phyloP scores from a whole-genome alignment of 345 rosid genomes.

The Balakata baccata region DNA sequence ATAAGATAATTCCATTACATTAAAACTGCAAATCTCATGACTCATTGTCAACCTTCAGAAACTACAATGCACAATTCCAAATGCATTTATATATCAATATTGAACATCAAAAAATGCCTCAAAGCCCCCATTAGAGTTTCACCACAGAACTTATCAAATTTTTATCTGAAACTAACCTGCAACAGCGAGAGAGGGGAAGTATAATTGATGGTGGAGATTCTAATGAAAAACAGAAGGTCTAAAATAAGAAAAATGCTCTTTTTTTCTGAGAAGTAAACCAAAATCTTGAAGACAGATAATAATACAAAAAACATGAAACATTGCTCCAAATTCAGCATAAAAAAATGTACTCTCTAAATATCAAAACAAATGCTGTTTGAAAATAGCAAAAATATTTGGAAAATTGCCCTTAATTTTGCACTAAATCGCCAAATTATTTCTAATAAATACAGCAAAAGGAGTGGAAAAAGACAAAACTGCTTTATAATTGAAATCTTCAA shows the following conservation, averaged over 20 bases:
- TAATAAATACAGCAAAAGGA: not conserved
- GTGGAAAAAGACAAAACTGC: not conserved
- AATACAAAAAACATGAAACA: too few relatives aligned
- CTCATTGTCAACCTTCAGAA: not conserved
- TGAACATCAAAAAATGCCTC: conserved; percentile 1
- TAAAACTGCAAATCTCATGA: not conserved
- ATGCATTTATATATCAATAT: not conserved
- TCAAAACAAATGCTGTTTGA: not conserved
- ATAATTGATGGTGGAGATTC: not conserved
- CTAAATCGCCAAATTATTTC: not conserved
- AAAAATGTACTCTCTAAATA: not conserved
- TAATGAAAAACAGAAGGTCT: not conserved
- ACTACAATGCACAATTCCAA: not conserved
- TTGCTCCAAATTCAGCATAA: not conserved
- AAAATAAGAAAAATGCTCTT: not conserved
- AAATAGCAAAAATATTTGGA: not conserved
- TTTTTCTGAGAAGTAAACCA: too few relatives aligned
- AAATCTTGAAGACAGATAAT: too few relatives aligned
- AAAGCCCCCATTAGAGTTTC: not conserved
- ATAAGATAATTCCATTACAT: not conserved
- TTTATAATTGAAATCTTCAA: not conserved
- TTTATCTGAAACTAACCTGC: not conserved
- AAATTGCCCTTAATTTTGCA: not conserved
- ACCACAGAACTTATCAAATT: not conserved
- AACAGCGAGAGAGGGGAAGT: not conserved